These are phyloP conservation scores for Chrysoporthe puriensis DNA, from an alignment of 2,329 filamentous ascomycete species.

Conservation along the genomic window DNA sequence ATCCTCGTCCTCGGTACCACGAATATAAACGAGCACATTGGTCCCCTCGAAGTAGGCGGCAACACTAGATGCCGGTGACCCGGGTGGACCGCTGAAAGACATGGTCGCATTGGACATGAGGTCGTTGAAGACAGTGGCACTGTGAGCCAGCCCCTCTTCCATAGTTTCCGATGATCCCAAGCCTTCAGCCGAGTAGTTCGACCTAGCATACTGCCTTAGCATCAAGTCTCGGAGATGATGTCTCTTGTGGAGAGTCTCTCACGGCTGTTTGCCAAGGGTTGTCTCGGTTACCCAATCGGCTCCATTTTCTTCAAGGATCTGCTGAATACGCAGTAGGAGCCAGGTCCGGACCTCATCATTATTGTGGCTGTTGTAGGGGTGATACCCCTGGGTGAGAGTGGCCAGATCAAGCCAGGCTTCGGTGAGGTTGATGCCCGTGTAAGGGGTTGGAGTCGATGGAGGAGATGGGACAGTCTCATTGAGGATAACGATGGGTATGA, in stretches of 20 bases:
- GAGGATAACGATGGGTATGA: constrained; percentile 72
- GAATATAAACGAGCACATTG: constrained; percentile 90
- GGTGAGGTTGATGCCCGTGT: constrained; percentile 74
- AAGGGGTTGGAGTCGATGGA: constrained; percentile 53
- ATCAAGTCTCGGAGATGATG: neutral
- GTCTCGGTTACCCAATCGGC: constrained; percentile 50
- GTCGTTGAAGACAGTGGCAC: constrained; percentile 78
- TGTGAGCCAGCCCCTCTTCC: constrained; percentile 33
- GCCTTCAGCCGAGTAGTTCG: constrained; percentile 12
- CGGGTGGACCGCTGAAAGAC: constrained; percentile 43
- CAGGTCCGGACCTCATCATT: constrained; percentile 83
- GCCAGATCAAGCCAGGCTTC: constrained; percentile 88
- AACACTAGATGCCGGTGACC: constrained; percentile 41
- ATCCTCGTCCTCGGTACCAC: constrained; percentile 74
- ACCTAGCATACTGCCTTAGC: constrained; percentile 10
- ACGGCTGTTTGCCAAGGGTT: constrained; percentile 33
- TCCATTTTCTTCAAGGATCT: constrained; percentile 68
- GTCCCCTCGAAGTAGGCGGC: constrained; percentile 87
- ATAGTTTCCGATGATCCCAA: neutral
- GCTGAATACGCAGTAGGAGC: constrained; percentile 70
- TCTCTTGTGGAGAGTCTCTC: constrained; percentile 22
- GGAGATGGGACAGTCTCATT: constrained; percentile 76
- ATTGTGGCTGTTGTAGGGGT: constrained; percentile 84
- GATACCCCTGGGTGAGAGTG: constrained; percentile 72
- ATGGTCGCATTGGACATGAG: constrained; percentile 74